A percentile compares a stretch with the other conserved stretches of the same genome.
Conservation (phyloP, 2,329 filamentous ascomycete genomes). For the Ophiostoma angusticollis region DNA sequence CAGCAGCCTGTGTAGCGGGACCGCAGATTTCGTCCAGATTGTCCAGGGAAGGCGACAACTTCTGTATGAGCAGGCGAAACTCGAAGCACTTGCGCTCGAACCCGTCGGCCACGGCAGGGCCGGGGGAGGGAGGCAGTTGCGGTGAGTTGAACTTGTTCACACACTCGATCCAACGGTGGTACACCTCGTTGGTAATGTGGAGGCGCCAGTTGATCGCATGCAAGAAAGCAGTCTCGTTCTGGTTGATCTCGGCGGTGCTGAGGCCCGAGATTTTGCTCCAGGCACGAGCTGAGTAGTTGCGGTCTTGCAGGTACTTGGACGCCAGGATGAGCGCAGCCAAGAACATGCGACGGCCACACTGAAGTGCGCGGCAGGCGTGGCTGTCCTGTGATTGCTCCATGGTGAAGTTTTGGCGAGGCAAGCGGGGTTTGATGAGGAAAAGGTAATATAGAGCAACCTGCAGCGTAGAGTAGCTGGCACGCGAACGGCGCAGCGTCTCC, state of each 20-base stretch:
- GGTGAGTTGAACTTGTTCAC: conserved; percentile 72
- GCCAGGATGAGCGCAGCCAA: conserved; percentile 86
- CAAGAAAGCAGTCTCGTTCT: conserved; percentile 89
- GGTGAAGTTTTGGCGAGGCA: conserved; percentile 73
- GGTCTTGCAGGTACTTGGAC: conserved; percentile 95
- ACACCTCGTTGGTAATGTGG: conserved; percentile 79
- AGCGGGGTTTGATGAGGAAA: conserved; percentile 81
- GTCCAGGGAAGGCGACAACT: conserved; percentile 42
- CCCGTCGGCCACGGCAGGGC: conserved; percentile 17
- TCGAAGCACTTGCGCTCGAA: conserved; percentile 36
- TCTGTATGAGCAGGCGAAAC: conserved; percentile 47
- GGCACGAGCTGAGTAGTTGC: conserved; percentile 91
- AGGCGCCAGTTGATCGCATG: conserved; percentile 86
- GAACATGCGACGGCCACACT: conserved; percentile 96
- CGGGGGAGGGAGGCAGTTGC: conserved; percentile 38
- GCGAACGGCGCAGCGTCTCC: conserved; percentile 85
- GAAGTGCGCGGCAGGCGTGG: conserved; percentile 63
- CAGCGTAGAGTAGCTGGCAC: conserved; percentile 92
- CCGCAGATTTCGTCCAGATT: conserved; percentile 41
- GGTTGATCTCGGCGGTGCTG: conserved; percentile 85
- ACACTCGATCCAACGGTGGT: conserved; percentile 88
- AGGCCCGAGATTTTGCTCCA: conserved; percentile 99
- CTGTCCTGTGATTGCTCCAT: conserved; percentile 70
- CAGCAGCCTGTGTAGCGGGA: conserved; percentile 19
- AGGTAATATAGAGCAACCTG: conserved; percentile 96